Base-by-base conservation (phyloP, 805 yeast species). In the Saccharomycopsis fermentans region DNA sequence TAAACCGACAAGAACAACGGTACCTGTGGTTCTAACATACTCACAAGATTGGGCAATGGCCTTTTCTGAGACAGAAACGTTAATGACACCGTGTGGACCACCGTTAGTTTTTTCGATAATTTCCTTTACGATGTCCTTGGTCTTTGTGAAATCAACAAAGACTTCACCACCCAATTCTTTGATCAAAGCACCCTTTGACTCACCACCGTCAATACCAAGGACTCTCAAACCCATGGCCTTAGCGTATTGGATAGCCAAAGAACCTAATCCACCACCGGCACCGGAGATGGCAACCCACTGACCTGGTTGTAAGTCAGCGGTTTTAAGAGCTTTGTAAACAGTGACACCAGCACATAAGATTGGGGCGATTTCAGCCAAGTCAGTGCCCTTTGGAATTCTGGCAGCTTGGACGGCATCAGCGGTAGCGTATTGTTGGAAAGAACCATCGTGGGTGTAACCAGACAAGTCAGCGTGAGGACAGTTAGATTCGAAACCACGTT, bases 281-380 rank as follows among this genome's bases (percentile, higher is more conserved):
- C 91, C 91, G 60, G 87, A 81, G 65, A 85, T 74, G 65, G 87
- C 86, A 60, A 85, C 84, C 88, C 88, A 84, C 66, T 86, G 79
- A 65, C 90, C 90, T 60, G 90, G 81, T 60, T 65, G 70, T 68
- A 84, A 75, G 59, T 80, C 80, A 58, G 95, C 87, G 51, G 88
- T 85, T 79, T 87, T 87, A 70, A 88, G 77, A 52, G 95, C 96
- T 78, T 87, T 88, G 84, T 88, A 88, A 59, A 87, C 95, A 47
- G 96, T 88, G 72, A 88, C 83, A 73, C 96, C 96, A 39, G 96
- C 96, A 76, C 96, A 88, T 68, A 89, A 80, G 69, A 88, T 82
- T 66, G 96, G 96, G 11, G 96, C 83, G 62, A 82, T 80, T 63
- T 75, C 77, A 58, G 92, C 90, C 66, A 88, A 79, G 69, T 89